A percentile compares a stretch with the other conserved stretches of the same genome.
These are phyloP conservation scores for Leptographium procerum DNA, from an alignment of 2,329 filamentous ascomycete genomes.

Conservation along the genomic window DNA sequence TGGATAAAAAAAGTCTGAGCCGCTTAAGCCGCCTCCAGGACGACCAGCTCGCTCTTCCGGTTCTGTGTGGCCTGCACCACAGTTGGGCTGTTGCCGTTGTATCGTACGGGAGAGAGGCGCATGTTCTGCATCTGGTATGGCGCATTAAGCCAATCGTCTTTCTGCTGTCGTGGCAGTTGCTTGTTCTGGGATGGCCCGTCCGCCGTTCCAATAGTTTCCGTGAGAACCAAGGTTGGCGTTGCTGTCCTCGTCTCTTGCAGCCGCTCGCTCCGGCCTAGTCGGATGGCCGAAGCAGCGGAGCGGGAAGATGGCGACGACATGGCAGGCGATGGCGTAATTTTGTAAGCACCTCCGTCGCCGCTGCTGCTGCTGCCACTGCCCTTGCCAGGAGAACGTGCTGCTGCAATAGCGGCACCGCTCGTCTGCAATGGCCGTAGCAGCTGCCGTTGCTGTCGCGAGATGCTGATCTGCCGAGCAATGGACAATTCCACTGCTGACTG, in stretches of 20 bases:
- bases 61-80: constrained; percentile 23
- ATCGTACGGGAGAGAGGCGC: neutral
- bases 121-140: constrained; percentile 4
- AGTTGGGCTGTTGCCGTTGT: neutral
- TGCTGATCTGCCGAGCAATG: constrained; percentile 56
- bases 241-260: constrained; percentile 28
- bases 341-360: neutral
- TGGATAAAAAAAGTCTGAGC: neutral
- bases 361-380: constrained; percentile 6
- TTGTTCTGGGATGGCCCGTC: neutral
- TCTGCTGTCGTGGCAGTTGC: neutral
- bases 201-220: constrained; percentile 12
- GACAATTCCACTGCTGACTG: constrained; percentile 52
- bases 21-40: constrained; percentile 33
- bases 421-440: constrained; percentile 43
- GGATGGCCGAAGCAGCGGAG: constrained; percentile 6
- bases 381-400: neutral
- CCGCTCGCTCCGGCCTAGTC: constrained; percentile 21
- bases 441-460: constrained; percentile 50
- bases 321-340: neutral
- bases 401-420: constrained; percentile 10
- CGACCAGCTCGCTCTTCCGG: constrained; percentile 41
- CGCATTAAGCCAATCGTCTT: neutral
- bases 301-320: constrained; percentile 6
- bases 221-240: constrained; percentile 34